phyloP scores from a whole-genome alignment of 2,329 filamentous ascomycete genomes.

The Chaetomium globosum region DNA sequence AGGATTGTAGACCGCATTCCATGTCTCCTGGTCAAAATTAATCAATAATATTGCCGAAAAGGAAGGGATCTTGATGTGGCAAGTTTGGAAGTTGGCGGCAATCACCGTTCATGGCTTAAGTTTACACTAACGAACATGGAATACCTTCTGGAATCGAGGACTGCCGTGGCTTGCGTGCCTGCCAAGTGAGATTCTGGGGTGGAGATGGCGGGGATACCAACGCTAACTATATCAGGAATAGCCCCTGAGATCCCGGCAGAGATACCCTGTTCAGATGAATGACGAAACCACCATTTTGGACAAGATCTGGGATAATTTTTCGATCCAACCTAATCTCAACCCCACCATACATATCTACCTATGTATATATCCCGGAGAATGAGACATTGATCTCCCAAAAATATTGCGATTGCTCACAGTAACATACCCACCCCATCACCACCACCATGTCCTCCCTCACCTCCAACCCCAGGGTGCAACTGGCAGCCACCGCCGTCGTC shows the following conservation, averaged over 20 bases:
- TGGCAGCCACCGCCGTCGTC: slow-evolving; percentile 70
- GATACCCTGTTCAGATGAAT: slow-evolving; percentile 16
- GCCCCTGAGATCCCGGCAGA: background rate
- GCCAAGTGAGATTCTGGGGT: background rate
- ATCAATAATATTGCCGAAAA: background rate
- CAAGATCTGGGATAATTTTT: slow-evolving; percentile 11
- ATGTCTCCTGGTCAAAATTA: background rate
- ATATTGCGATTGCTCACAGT: background rate
- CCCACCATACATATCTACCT: background rate
- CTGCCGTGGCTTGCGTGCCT: background rate
- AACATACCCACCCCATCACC: background rate
- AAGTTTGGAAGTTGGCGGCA: background rate
- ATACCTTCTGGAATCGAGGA: no score
- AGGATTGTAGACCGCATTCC: background rate
- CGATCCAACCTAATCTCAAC: slow-evolving; percentile 17
- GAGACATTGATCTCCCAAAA: background rate
- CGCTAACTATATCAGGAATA: background rate
- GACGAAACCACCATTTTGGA: slow-evolving; percentile 15
- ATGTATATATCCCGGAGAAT: background rate
- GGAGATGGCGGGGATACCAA: background rate
- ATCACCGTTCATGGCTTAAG: background rate
- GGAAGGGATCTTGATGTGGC: background rate
- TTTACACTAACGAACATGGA: background rate
- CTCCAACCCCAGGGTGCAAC: slow-evolving; percentile 57
- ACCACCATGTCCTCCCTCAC: slow-evolving; percentile 47